Evolutionary conservation across 2,329 filamentous ascomycete species (phyloP).

Genomic region (Fusarium stilboides): DNA sequence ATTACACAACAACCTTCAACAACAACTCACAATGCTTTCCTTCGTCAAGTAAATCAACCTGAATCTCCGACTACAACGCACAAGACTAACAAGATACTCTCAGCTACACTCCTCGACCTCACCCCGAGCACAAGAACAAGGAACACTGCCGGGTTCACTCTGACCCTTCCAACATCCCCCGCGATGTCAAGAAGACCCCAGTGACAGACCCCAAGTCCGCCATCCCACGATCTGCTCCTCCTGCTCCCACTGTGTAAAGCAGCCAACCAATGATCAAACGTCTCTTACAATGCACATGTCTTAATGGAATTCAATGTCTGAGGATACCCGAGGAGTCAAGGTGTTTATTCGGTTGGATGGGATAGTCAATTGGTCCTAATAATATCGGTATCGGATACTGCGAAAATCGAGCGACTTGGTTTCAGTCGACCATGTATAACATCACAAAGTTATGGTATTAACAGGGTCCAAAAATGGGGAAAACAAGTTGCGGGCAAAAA

Average conservation of each 20-base stretch:
- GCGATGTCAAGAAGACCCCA: constrained; percentile 26
- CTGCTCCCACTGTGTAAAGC: constrained; percentile 20
- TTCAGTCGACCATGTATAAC: too few species aligned
- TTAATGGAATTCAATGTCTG: constrained; percentile 11
- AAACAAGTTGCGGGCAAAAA: constrained; percentile 7
- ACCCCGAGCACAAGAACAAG: constrained; percentile 46
- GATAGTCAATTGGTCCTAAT: constrained; percentile 4
- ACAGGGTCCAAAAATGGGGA: not conserved
- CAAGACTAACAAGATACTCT: constrained; percentile 7
- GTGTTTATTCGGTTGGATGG: constrained; percentile 17
- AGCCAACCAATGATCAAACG: not conserved
- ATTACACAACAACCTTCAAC: not conserved
- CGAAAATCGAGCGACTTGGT: too few species aligned
- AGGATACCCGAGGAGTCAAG: constrained; percentile 31
- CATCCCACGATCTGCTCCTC: constrained; percentile 23
- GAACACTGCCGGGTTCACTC: constrained; percentile 43
- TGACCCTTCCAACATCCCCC: constrained; percentile 30
- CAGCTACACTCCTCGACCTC: constrained; percentile 44
- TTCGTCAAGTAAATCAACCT: constrained; percentile 38
- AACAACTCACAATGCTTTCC: constrained; percentile 38
- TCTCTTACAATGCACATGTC: not conserved
- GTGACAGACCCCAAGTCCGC: constrained; percentile 33
- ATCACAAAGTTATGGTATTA: not conserved
- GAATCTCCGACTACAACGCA: not conserved
- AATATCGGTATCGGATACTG: not conserved